Evolutionary conservation across 1,284 basidiomycete genomes (phyloP).

Genomic region (Trametes polyzona): DNA sequence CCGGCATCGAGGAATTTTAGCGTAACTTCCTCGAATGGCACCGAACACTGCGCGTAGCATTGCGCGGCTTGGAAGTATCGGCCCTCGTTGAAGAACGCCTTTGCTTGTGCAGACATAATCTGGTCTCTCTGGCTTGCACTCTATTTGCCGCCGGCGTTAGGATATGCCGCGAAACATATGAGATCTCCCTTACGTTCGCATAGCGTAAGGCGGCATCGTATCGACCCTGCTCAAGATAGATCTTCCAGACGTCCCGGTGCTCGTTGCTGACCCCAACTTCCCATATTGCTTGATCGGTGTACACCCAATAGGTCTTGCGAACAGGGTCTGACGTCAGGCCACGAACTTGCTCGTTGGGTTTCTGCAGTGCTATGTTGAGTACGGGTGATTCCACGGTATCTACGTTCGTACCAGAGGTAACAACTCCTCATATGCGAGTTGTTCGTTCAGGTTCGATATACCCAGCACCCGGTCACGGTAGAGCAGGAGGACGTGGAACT

Average conservation of each 20-base stretch:
- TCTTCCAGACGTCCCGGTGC: conserved; percentile 93
- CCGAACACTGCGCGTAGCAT: conserved; percentile 87
- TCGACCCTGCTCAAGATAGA: conserved; percentile 81
- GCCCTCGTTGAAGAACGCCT: conserved; percentile 81
- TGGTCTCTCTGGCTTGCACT: conserved; percentile 85
- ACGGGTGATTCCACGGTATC: not conserved
- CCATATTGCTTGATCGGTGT: conserved; percentile 88
- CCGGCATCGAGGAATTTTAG: conserved; percentile 89
- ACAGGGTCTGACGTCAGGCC: conserved; percentile 84
- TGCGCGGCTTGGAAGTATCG: conserved; percentile 92
- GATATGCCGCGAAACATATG: not conserved
- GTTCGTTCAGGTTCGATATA: conserved; percentile 82
- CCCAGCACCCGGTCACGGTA: conserved; percentile 83
- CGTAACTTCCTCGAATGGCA: conserved; percentile 91
- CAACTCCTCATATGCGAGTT: conserved; percentile 82
- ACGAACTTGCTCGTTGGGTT: conserved; percentile 70
- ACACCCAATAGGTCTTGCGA: conserved; percentile 93
- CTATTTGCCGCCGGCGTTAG: conserved; percentile 46
- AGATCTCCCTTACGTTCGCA: conserved; percentile 64
- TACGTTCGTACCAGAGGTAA: conserved; percentile 69
- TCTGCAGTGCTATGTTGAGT: conserved; percentile 45
- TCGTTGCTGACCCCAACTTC: conserved; percentile 90
- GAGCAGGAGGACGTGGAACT: conserved; percentile 91
- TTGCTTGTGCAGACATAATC: conserved; percentile 85
- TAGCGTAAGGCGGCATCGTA: conserved; percentile 82